These are phyloP conservation scores for Pouteria campechiana DNA, from an alignment of 179 eudicot genomes.

Conservation along the genomic window DNA sequence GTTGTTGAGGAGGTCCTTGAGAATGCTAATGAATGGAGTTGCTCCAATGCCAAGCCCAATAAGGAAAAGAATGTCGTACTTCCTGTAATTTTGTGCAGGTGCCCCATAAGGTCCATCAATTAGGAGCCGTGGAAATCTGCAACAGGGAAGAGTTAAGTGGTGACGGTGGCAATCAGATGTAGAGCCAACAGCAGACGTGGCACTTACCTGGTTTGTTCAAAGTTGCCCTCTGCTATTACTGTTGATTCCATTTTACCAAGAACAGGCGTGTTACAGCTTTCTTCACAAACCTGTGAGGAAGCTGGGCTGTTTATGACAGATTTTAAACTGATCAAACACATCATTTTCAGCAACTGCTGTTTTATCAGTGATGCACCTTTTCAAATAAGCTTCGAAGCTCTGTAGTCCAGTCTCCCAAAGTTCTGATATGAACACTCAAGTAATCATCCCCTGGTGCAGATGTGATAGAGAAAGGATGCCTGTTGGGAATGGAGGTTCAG, in stretches of 20 bases:
- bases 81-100: conserved; percentile 80
- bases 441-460: conserved; percentile 92
- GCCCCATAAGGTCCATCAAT: conserved; percentile 97
- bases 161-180: not conserved
- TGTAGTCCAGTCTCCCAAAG: conserved; percentile 90
- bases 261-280: too few relatives aligned
- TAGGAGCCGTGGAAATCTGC: conserved; percentile 62
- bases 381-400: conserved; percentile 54
- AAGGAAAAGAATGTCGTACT: conserved; percentile 73
- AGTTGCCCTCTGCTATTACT: conserved; percentile 22
- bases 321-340: too few relatives aligned
- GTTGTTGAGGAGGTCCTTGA: conserved; percentile 78
- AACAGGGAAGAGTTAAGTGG: not conserved
- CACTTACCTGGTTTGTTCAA: conserved; percentile 33
- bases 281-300: too few relatives aligned
- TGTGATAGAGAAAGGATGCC: conserved; percentile 98
- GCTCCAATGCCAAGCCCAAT: conserved; percentile 97
- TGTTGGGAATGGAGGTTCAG: too few relatives aligned
- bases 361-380: too few relatives aligned
- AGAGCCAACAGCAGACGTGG: not conserved
- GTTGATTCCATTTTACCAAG: conserved; percentile 62
- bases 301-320: too few relatives aligned
- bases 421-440: conserved; percentile 77
- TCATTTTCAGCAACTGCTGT: too few relatives aligned
- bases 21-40: conserved; percentile 88